Evolutionary conservation across 495 filamentous ascomycete genomes (phyloP).

Genomic region (Lepidopterella palustris): DNA sequence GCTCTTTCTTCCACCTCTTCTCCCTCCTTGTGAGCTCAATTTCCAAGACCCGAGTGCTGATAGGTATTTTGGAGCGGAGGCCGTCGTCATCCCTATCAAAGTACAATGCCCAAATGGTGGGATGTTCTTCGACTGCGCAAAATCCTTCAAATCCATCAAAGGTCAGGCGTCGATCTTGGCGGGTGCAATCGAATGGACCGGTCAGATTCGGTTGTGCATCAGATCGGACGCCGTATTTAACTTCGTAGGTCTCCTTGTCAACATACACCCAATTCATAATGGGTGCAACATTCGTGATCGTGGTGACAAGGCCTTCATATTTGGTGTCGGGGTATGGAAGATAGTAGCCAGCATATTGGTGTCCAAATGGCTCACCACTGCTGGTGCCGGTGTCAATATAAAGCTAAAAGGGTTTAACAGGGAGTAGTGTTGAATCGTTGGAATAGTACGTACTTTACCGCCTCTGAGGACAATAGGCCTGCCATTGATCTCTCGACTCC

Average conservation of each 20-base stretch:
- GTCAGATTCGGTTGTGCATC: conserved; percentile 30
- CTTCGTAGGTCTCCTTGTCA: conserved; percentile 30
- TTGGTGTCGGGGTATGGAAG: conserved; percentile 28
- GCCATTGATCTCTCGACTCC: conserved; percentile 30
- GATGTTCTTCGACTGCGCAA: conserved; percentile 32
- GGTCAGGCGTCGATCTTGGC: conserved; percentile 30
- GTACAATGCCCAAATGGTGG: conserved; percentile 26
- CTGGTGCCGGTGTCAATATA: conserved; percentile 29
- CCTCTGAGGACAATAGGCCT: conserved; percentile 29
- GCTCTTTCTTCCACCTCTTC: conserved; percentile 20
- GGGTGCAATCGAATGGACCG: conserved; percentile 34
- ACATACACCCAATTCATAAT: conserved; percentile 36
- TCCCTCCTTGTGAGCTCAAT: conserved; percentile 23
- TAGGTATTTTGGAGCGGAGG: conserved; percentile 12
- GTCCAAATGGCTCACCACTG: conserved; percentile 18
- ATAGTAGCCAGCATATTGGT: conserved; percentile 32
- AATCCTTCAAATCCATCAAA: conserved; percentile 38
- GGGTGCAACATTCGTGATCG: conserved; percentile 31
- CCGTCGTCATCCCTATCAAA: conserved; percentile 30
- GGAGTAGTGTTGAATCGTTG: not conserved
- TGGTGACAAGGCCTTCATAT: conserved; percentile 33
- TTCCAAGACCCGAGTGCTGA: conserved; percentile 18
- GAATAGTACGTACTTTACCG: conserved; percentile 18
- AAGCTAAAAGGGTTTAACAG: conserved; percentile 17
- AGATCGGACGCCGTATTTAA: conserved; percentile 31